Conservation (phyloP, 2,329 filamentous ascomycete genomes). For the Claviceps capensis region DNA sequence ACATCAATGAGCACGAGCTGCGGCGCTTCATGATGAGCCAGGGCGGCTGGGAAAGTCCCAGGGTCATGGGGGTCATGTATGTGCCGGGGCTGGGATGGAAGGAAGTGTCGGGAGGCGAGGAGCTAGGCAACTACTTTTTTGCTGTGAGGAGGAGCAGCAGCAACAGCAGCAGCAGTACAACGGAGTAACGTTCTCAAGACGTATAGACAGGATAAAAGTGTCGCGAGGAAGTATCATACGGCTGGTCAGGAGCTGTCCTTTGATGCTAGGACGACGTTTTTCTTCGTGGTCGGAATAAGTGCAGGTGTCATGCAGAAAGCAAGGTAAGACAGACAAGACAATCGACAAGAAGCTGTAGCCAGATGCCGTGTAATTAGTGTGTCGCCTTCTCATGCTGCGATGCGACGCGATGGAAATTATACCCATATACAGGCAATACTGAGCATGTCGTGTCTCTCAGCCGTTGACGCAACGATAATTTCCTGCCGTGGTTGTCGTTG, state of each 20-base stretch:
- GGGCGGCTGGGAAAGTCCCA: slow-evolving; percentile 43
- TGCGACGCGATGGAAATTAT: neutral
- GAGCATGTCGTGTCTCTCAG: neutral
- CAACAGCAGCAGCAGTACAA: slow-evolving; percentile 26
- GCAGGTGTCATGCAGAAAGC: neutral
- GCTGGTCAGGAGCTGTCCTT: no score
- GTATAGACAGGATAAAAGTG: neutral
- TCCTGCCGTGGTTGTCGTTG: neutral
- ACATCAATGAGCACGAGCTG: slow-evolving; percentile 77
- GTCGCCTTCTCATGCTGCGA: neutral
- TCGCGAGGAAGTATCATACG: no score
- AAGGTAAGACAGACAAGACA: neutral
- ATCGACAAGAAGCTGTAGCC: neutral
- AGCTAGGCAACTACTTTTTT: slow-evolving; percentile 92
- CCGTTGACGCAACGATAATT: neutral
- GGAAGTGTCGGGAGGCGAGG: slow-evolving; percentile 67
- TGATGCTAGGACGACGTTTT: no score
- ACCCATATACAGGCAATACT: neutral
- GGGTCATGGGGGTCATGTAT: slow-evolving; percentile 73
- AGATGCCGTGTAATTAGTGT: neutral
- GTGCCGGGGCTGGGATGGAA: slow-evolving; percentile 85
- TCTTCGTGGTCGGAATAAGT: neutral
- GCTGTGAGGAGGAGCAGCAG: slow-evolving; percentile 42
- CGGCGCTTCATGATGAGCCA: slow-evolving; percentile 37
- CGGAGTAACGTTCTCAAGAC: neutral